Evolutionary conservation across 805 yeast genomes (phyloP), one percentile per base, ranked within the genome.

Genomic region (Teunomyces funiuensis): DNA sequence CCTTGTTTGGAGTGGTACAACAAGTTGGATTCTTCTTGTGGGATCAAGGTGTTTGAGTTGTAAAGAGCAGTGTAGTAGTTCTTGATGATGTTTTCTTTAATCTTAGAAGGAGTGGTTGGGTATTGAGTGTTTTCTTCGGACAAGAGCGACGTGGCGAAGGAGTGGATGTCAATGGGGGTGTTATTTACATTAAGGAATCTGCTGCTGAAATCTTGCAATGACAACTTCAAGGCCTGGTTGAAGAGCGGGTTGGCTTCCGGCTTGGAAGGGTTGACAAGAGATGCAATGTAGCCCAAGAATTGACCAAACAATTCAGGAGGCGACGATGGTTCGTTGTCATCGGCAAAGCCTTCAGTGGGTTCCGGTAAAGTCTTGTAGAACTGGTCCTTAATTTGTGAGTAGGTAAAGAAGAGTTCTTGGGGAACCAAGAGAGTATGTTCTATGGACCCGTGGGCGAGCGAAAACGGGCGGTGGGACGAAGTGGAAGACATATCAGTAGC

Each of bases 371-470:
- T 69, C 60, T 86, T 85, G 57, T 69, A 71, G 63, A 91, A 93
- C 65, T 84, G 95, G 51, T 88, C 90, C 56, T 87, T 85, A 54
- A 93, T 76, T 67, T 90, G 96, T 45, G 91, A 83, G 60, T 87
- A 87, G 55, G 82, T 79, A 55, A 88, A 79, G 59, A 86, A 85
- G 41, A 83, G 74, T 42, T 81, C 78, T 28, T 93, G 82, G 37
- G 98, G 96, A 42, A 93, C 89, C 56, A 90, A 75, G 40, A 91
- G 71, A 15, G 91, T 84, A 63, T 89, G 88, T 71, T 91, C 98
- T 43, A 91, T 79, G 14, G 86, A 70, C 44, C 97, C 97, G 59
- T 88, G 95, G 44, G 82, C 69, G 54, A 93, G 75, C 41, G 82
- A 82, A 60, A 93, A 76, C 26, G 98, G 96, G 71, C 98, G 66